Base-by-base conservation (phyloP, 192 early-diverging fungal genomes). In the Coemansia sp. region DNA sequence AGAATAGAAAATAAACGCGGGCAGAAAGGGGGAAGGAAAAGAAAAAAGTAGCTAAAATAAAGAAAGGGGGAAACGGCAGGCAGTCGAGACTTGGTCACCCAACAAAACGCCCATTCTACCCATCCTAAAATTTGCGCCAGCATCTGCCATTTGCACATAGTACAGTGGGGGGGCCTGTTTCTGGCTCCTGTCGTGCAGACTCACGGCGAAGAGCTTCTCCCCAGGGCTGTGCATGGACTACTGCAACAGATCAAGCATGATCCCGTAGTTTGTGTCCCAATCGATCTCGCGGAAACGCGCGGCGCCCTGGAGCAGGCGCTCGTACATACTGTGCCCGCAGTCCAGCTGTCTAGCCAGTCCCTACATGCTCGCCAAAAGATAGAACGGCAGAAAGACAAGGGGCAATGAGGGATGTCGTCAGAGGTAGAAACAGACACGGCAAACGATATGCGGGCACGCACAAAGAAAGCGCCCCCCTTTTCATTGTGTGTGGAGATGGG, bases 201-300 rank as follows among this genome's bases (percentile, higher is more conserved):
- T 29, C 29, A 29, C 29, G 29, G 29, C 29, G 29, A 29, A 29
- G 29, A 29, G 29, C 29, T 29, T 29, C 29, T 29, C 3, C 29
- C 3, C 29, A 29, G 29, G 3, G 29, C 29, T 29, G 29, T 29
- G 29, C 29, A 29, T 29, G 29, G 29, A 29, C 59, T 60, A 34
- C 61, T 54, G 23, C 5, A 81, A 40, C 25, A 76, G 49, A 36
- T 73, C 70, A 35, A 81, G 63, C 20, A 67, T 67, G 8, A 23
- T 61, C 36, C 19, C 22, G 70, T 81, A 81, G 62, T 76, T 73
- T 32, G 79, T 49, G 22, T 65, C 65, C 79, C 79, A 81, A 55
- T 81, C 79, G 40, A 67, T 56, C 13, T 53, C 42, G 34, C 70
- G 63, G 41, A 81, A 81, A 20, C 53, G 56, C 17, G 66, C 74